Percentiles rank a stretch among this genome's conserved stretches.
Conservation (phyloP, 2,329 filamentous ascomycete genomes). For the Aspergillus jensenii region DNA sequence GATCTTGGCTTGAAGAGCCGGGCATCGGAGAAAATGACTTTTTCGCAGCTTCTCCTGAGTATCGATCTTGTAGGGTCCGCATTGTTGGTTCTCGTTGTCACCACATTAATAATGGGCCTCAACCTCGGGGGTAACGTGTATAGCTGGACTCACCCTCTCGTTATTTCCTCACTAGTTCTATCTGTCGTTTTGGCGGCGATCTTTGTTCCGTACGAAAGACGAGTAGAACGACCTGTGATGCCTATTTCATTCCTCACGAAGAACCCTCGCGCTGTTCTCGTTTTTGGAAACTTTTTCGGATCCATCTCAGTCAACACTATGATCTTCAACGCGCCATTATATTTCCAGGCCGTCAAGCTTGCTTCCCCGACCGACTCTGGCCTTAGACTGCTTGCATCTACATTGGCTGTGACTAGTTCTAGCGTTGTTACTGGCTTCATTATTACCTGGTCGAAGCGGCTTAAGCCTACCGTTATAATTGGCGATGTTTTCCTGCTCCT, state of each 20-base stretch:
- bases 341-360: constrained; percentile 73
- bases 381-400: constrained; percentile 67
- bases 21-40: constrained; percentile 39
- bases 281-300: constrained; percentile 55
- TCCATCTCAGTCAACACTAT: constrained; percentile 54
- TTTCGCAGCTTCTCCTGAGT: constrained; percentile 45
- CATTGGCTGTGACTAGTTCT: constrained; percentile 54
- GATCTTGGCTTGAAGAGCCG: constrained; percentile 47
- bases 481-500: constrained; percentile 52
- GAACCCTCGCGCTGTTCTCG: constrained; percentile 48
- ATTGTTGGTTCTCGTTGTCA: constrained; percentile 48
- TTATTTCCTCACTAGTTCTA: constrained; percentile 47
- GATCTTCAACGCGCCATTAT: constrained; percentile 71
- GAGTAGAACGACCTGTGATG: constrained; percentile 50
- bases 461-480: constrained; percentile 60
- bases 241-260: constrained; percentile 49
- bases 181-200: constrained; percentile 39
- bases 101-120: constrained; percentile 50
- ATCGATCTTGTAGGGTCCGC: constrained; percentile 53
- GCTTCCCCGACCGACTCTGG: constrained; percentile 69
- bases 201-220: constrained; percentile 44
- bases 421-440: constrained; percentile 63
- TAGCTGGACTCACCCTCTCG: constrained; percentile 52
- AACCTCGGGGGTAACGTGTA: constrained; percentile 55
- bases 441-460: constrained; percentile 58